These are phyloP conservation scores for Tuber borchii DNA, from an alignment of 495 filamentous ascomycete species.

Conservation along the genomic window DNA sequence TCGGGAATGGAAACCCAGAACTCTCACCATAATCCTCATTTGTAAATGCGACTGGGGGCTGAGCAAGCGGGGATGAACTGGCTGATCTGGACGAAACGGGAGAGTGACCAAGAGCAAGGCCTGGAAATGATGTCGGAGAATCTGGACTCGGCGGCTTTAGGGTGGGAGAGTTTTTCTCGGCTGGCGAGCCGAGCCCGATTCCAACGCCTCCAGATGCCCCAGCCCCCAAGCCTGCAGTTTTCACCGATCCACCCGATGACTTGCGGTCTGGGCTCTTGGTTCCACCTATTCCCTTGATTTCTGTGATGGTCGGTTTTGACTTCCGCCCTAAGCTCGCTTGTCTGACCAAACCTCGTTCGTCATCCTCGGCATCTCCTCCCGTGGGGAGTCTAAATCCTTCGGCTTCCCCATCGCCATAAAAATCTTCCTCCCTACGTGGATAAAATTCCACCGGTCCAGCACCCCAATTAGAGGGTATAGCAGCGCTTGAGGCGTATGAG, in stretches of 20 bases:
- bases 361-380: slow-evolving; percentile 48
- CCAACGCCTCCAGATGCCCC: slow-evolving; percentile 11
- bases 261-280: slow-evolving; percentile 12
- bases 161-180: slow-evolving; percentile 22
- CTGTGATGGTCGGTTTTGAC: slow-evolving; percentile 37
- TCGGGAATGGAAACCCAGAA: slow-evolving; percentile 14
- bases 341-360: slow-evolving; percentile 59
- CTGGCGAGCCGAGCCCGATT: slow-evolving; percentile 16
- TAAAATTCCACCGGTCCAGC: slow-evolving; percentile 18
- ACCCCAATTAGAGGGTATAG: slow-evolving; percentile 65
- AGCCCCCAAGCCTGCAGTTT: slow-evolving; percentile 4
- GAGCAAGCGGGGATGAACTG: slow-evolving; percentile 13
- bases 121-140: slow-evolving; percentile 22
- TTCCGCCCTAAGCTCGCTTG: slow-evolving; percentile 49
- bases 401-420: slow-evolving; percentile 47
- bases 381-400: slow-evolving; percentile 49
- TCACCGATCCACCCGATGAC: slow-evolving; percentile 23
- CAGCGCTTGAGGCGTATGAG: slow-evolving; percentile 75
- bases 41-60: slow-evolving; percentile 13
- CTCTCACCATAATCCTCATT: slow-evolving; percentile 11
- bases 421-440: slow-evolving; percentile 9
- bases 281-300: slow-evolving; percentile 19
- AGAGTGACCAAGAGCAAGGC: slow-evolving; percentile 9
- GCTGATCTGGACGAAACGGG: slow-evolving; percentile 16
- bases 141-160: slow-evolving; percentile 14